Percentiles rank a stretch among this genome's conserved stretches.
These are phyloP conservation scores for Voacanga thouarsii DNA, from an alignment of 257 asterid species.

Conservation along the genomic window DNA sequence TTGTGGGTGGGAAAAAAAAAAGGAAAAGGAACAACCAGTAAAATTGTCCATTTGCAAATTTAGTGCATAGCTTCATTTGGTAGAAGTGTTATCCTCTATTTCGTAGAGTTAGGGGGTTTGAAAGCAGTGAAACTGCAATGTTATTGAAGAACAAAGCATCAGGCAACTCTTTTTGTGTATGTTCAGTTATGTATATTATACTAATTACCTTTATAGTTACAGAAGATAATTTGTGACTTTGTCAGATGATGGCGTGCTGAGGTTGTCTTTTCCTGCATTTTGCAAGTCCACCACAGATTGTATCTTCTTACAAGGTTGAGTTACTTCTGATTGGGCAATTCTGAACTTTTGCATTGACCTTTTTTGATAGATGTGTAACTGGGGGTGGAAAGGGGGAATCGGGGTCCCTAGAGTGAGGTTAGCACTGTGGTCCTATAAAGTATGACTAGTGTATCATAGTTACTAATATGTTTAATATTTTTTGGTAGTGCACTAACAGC, in stretches of 20 bases:
- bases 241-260: neutral
- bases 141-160: neutral
- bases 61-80: slow-evolving; percentile 7
- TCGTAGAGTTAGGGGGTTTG: neutral
- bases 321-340: too few relatives aligned
- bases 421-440: too few relatives aligned
- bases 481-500: too few relatives aligned
- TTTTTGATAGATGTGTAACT: too few relatives aligned
- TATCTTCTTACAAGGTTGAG: too few relatives aligned
- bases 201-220: neutral
- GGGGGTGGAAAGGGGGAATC: too few relatives aligned
- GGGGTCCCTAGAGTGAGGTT: too few relatives aligned
- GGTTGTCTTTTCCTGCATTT: neutral
- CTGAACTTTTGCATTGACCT: too few relatives aligned
- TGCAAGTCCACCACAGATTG: too few relatives aligned
- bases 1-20: too few relatives aligned
- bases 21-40: neutral
- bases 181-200: neutral
- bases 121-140: neutral
- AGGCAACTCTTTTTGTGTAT: neutral
- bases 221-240: neutral
- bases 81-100: neutral
- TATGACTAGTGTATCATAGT: too few relatives aligned
- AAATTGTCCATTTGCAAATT: neutral
- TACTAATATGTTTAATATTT: too few relatives aligned